Percentiles rank a stretch among this genome's conserved stretches.
Evolutionary conservation across 306 rosid species (phyloP).

Genomic region (Dryas drummondii): DNA sequence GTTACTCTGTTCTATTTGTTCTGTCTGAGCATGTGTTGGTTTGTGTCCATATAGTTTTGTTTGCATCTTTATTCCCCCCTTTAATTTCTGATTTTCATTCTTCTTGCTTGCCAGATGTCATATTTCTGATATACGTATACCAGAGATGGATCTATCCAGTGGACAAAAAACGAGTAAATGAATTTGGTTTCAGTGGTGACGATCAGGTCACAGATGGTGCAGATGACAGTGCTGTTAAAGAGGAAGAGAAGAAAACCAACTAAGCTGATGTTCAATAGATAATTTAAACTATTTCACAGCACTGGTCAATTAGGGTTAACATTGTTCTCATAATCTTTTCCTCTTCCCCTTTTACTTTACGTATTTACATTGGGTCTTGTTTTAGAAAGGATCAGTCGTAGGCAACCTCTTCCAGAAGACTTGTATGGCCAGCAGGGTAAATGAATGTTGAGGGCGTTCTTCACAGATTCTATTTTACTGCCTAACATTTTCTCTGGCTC

Average conservation of each 20-base stretch:
- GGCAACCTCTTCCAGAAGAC: neutral
- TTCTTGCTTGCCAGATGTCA: constrained; percentile 68
- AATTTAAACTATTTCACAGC: constrained; percentile 25
- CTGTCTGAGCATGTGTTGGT: neutral
- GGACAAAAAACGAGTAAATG: constrained; percentile 88
- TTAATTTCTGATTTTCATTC: constrained; percentile 20
- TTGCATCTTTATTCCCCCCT: neutral
- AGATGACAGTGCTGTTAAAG: constrained; percentile 40
- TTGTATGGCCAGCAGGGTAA: neutral
- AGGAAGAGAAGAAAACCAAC: constrained; percentile 92
- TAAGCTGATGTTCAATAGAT: constrained; percentile 43
- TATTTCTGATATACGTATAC: constrained; percentile 75
- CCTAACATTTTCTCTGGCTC: neutral
- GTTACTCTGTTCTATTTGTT: neutral
- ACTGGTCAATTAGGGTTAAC: constrained; percentile 21
- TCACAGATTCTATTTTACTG: neutral
- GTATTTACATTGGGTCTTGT: constrained; percentile 31
- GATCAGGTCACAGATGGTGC: constrained; percentile 45
- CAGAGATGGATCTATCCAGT: constrained; percentile 96
- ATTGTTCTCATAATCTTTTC: constrained; percentile 15
- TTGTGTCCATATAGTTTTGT: neutral
- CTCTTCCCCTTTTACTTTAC: constrained; percentile 21
- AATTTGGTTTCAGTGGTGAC: constrained; percentile 93
- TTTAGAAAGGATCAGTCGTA: constrained; percentile 12
- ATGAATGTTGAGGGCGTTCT: neutral